Percentiles rank a stretch among this genome's conserved stretches.
These are phyloP conservation scores for Funneliformis mosseae DNA, from an alignment of 192 early-diverging fungal species.

Conservation along the genomic window DNA sequence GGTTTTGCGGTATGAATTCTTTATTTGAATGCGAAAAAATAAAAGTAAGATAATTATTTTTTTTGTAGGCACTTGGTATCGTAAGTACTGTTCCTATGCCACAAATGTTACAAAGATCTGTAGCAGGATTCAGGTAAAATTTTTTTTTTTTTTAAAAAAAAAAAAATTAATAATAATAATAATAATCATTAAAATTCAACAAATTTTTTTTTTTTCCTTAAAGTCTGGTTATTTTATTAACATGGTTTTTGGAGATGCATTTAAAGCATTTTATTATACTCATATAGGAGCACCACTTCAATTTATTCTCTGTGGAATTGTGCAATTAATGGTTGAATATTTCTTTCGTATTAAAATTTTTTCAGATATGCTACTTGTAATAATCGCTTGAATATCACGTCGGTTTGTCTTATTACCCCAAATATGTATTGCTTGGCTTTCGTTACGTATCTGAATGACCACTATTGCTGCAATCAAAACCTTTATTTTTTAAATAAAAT, in stretches of 20 bases:
- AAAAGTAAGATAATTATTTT: neutral
- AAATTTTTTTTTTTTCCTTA: neutral
- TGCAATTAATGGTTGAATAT: constrained; percentile 62
- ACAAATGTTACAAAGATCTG: constrained; percentile 52
- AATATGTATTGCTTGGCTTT: too few species aligned
- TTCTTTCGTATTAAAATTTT: constrained; percentile 4
- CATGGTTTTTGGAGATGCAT: constrained; percentile 62
- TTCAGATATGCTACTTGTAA: neutral
- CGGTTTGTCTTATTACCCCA: too few species aligned
- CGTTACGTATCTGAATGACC: too few species aligned
- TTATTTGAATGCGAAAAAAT: neutral
- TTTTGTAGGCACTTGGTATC: constrained; percentile 50
- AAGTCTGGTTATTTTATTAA: constrained; percentile 40
- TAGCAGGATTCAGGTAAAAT: constrained; percentile 50
- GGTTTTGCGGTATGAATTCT: constrained; percentile 35
- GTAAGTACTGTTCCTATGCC: constrained; percentile 64
- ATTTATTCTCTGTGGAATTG: constrained; percentile 55
- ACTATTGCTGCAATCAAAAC: too few species aligned
- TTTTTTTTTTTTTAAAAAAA: neutral
- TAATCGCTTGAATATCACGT: too few species aligned
- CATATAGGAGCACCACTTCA: constrained; percentile 52
- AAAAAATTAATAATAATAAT: too few species aligned
- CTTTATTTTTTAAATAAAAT: too few species aligned
- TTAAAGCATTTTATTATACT: constrained; percentile 61
- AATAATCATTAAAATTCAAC: neutral